These are phyloP conservation scores for Trichosanthes truncata DNA, from an alignment of 306 rosid genomes.

Conservation along the genomic window DNA sequence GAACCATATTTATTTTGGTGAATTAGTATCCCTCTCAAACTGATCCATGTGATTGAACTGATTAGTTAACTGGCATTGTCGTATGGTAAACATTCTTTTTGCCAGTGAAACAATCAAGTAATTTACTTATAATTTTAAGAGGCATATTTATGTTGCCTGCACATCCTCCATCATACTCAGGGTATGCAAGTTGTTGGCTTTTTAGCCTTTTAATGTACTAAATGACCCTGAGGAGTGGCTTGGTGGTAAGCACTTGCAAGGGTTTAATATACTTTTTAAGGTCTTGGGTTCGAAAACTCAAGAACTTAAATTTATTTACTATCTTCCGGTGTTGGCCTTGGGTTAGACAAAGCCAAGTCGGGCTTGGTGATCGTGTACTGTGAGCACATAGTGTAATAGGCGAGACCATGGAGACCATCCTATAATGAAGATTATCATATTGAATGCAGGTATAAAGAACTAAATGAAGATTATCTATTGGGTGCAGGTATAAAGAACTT, in stretches of 20 bases:
- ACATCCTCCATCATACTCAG: background rate
- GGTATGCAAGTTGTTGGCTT: background rate
- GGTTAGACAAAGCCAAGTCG: background rate
- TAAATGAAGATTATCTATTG: background rate
- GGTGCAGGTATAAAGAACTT: conserved; percentile 26
- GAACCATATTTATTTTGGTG: background rate
- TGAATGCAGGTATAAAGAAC: conserved; percentile 16
- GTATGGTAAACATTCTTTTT: background rate
- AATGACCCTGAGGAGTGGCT: background rate
- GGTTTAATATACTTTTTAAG: background rate
- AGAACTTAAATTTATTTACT: background rate
- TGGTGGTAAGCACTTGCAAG: background rate
- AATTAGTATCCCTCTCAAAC: background rate
- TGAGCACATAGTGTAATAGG: background rate
- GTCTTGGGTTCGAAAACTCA: background rate
- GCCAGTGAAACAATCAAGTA: background rate
- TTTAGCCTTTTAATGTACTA: background rate
- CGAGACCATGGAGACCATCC: background rate
- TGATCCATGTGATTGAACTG: background rate
- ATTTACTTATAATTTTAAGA: background rate
- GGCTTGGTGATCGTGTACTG: background rate
- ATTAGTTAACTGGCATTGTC: background rate
- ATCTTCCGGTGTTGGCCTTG: background rate
- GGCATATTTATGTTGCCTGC: background rate
- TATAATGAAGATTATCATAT: background rate